Evolutionary conservation across 1,284 basidiomycete species (phyloP).

Genomic region (Apiotrichum mycotoxinovorans): DNA sequence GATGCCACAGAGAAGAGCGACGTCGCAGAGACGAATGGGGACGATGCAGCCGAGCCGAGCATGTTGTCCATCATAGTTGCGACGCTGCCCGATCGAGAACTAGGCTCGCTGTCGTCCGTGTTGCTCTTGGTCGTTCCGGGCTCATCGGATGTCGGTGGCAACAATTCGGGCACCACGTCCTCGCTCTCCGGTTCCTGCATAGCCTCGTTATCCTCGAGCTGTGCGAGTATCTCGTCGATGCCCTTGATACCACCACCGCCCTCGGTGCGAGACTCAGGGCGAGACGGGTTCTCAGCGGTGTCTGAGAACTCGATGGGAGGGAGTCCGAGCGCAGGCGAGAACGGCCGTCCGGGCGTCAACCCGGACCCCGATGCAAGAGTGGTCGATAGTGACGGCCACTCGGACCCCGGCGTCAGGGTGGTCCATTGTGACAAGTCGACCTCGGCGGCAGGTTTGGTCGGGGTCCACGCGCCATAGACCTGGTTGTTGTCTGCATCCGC

Average conservation of each 20-base stretch:
- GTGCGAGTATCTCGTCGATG: conserved; percentile 39
- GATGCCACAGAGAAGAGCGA: conserved; percentile 11
- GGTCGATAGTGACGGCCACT: conserved; percentile 27
- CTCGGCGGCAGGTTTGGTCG: conserved; percentile 28
- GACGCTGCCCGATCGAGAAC: not conserved
- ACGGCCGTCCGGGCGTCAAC: conserved; percentile 19
- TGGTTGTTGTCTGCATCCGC: conserved; percentile 15
- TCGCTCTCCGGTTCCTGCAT: conserved; percentile 15
- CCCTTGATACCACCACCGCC: conserved; percentile 19
- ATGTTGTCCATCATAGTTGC: conserved; percentile 3
- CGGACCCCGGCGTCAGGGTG: conserved; percentile 37
- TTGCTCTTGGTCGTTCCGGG: not conserved
- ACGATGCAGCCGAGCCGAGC: conserved; percentile 7
- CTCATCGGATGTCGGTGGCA: not conserved
- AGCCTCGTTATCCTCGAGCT: conserved; percentile 39
- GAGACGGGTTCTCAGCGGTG: conserved; percentile 1
- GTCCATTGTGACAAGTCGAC: conserved; percentile 40
- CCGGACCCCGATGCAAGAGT: conserved; percentile 19
- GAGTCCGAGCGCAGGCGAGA: conserved; percentile 15
- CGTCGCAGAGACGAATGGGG: conserved; percentile 15
- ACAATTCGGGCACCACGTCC: not conserved
- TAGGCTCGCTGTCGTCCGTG: not conserved
- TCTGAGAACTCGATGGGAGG: conserved; percentile 18
- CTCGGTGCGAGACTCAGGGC: conserved; percentile 8
- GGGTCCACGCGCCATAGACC: conserved; percentile 36